Percentiles rank a stretch among this genome's conserved stretches.
Conservation (phyloP, 2,329 filamentous ascomycete species). For the Blastomyces gilchristii region DNA sequence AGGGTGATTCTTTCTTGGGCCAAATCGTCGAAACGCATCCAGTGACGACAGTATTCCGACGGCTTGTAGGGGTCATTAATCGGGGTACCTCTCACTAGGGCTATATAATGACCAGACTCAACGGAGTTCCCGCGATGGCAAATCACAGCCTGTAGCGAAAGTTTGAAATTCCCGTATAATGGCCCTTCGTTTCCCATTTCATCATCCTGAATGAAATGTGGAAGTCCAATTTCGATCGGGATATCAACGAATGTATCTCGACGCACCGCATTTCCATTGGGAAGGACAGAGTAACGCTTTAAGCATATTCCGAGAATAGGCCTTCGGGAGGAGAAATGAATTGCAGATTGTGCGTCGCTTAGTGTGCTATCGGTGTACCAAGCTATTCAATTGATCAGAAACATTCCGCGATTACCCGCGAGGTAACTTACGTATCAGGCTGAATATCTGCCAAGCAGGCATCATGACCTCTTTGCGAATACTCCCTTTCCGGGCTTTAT, state of each 20-base stretch:
- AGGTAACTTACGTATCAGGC: constrained; percentile 64
- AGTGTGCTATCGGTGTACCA: constrained; percentile 69
- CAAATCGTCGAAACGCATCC: constrained; percentile 93
- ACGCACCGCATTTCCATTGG: constrained; percentile 57
- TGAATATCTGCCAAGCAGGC: constrained; percentile 96
- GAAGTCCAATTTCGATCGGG: constrained; percentile 69
- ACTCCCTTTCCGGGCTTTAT: constrained; percentile 16
- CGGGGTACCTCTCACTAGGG: constrained; percentile 64
- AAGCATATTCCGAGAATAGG: constrained; percentile 88
- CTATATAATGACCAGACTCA: constrained; percentile 83
- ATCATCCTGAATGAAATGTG: constrained; percentile 81
- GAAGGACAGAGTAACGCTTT: constrained; percentile 73
- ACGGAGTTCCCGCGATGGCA: constrained; percentile 82
- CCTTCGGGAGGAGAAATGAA: constrained; percentile 69
- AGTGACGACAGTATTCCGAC: constrained; percentile 59
- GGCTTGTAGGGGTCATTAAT: constrained; percentile 14
- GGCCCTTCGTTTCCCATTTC: constrained; percentile 55
- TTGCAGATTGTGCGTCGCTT: constrained; percentile 65
- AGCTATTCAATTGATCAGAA: constrained; percentile 46
- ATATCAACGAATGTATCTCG: constrained; percentile 85
- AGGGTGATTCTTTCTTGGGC: constrained; percentile 58
- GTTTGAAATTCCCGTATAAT: constrained; percentile 79
- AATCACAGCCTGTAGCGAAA: constrained; percentile 81
- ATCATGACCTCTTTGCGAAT: constrained; percentile 76
- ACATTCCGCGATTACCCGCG: constrained; percentile 5